Evolutionary conservation across 2,329 filamentous ascomycete genomes (phyloP), one percentile per base, ranked within the genome.

Genomic region (Zalaria obscura): DNA sequence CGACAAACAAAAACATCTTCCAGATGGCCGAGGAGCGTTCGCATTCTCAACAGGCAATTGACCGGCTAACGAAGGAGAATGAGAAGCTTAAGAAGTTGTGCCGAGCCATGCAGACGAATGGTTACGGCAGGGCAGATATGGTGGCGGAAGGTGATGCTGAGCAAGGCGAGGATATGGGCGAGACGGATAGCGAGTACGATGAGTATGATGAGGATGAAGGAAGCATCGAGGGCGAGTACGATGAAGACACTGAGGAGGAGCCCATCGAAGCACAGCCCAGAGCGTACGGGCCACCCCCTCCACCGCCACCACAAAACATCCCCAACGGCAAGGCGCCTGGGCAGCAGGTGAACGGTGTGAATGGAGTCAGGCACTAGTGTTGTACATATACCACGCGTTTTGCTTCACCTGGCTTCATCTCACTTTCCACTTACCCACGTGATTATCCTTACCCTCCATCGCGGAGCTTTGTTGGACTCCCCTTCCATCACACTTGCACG

Each of bases 11-110:
- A 50, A 96, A 94, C 61, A 95, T 98, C 56, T 76, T 95, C 45
- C 84, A 91, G 56, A 94, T 96, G 89, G 91, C 89, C 3, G 87
- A 95, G 60, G 89, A 96, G 60, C 80, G 91, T 10, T 81, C 78
- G 27, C 76, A 80, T 52, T 76, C 78, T 53, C 75, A 86, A 49
- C 76, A 81, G 49, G 80, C 85, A 49, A 70, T 88, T 41, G 84
- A 94, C 49, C 77, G 81, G 31, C 77, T 86, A 58, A 80, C 79
- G 56, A 83, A 82, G 64, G 87, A 87, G 69, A 86, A 87, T 54
- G 81, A 86, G 47, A 93, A 93, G 62, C 76, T 98, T 43, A 89
- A 89, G 63, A 87, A 84, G 58, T 83, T 96, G 54, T 94, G 93
- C 64, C 83, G 91, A 47, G 85, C 87, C 54, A 94, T 96, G 86